Evolutionary conservation across 768 basidiomycete species (phyloP), one percentile per base, ranked within the genome.

Genomic region (Phylloporus sp.): DNA sequence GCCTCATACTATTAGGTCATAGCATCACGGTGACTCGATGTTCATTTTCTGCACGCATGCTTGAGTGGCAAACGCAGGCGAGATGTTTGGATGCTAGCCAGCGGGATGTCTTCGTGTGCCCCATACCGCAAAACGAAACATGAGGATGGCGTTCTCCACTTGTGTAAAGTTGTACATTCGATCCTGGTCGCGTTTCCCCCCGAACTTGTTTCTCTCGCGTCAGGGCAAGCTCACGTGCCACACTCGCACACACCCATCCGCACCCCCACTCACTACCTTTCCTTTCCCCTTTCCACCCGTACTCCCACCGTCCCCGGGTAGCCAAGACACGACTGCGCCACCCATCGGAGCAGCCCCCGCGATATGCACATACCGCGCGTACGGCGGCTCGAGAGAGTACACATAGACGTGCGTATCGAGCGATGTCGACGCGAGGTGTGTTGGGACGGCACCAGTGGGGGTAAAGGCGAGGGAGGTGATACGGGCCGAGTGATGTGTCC

Each of bases 361-460:
- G 63, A 97, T 82, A 22, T 82, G 76, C 28, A 92, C 80, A 54
- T 86, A 88, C 65, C 77, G 82, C 20, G 53, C 56, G 64, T 80
- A 68, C 9, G 84, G 82, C 59, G 80, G 77, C 35, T 69, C 70
- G 24, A 90, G 80, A 53, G 84, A 82, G 82, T 89, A 97, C 21
- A 97, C 69, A 59, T 92, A 96, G 5, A 95, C 80, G 54, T 91
- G 80, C 24, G 93, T 94, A 63, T 98, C 95, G n/a, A 95, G 75
- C 17, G 91, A 90, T 10, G 86, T 92, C 5, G 91, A 92, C 10
- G 83, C 93, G 52, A 87, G 78, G 59, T 93, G 82, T 50, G 75
- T 74, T 36, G 47, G 13, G 6, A 78, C 55, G 7, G 86, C 81
- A 9, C 44, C 9, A n/a, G n/a, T n/a, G 1, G 48, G 42, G 4